These are phyloP conservation scores for Kodamaea alishanica DNA, from an alignment of 1,139 yeast species.

Conservation along the genomic window DNA sequence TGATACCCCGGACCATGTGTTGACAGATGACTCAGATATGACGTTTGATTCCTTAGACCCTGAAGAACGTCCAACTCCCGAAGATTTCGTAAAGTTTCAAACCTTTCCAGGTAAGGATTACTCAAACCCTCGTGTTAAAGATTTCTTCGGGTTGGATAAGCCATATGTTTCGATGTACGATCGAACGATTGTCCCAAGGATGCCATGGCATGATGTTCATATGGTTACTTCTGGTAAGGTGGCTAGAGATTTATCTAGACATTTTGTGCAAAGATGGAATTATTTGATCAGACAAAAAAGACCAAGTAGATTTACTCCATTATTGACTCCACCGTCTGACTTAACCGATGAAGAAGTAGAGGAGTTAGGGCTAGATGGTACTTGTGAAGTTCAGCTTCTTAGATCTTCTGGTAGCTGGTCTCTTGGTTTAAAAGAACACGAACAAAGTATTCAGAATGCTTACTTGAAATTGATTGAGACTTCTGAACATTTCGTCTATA, in stretches of 20 bases:
- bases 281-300: conserved; percentile 86
- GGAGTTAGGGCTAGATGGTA: conserved; percentile 65
- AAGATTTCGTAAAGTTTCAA: conserved; percentile 51
- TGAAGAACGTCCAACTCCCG: conserved; percentile 28
- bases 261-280: conserved; percentile 98
- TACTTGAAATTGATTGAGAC: conserved; percentile 86
- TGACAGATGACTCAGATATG: conserved; percentile 65
- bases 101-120: conserved; percentile 96
- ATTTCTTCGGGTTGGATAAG: conserved; percentile 72
- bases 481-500: conserved; percentile 88
- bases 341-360: conserved; percentile 68
- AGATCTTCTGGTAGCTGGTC: conserved; percentile 95
- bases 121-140: conserved; percentile 91
- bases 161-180: conserved; percentile 95
- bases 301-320: conserved; percentile 90
- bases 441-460: conserved; percentile 89
- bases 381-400: conserved; percentile 86
- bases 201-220: conserved; percentile 99
- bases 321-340: conserved; percentile 90
- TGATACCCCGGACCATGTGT: conserved; percentile 94
- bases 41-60: conserved; percentile 36
- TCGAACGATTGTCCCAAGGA: conserved; percentile 74
- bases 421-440: conserved; percentile 77
- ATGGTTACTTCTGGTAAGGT: conserved; percentile 96
- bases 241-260: conserved; percentile 89